Evolutionary conservation across 768 basidiomycete species (phyloP).

Genomic region (Phanerochaete carnosa): DNA sequence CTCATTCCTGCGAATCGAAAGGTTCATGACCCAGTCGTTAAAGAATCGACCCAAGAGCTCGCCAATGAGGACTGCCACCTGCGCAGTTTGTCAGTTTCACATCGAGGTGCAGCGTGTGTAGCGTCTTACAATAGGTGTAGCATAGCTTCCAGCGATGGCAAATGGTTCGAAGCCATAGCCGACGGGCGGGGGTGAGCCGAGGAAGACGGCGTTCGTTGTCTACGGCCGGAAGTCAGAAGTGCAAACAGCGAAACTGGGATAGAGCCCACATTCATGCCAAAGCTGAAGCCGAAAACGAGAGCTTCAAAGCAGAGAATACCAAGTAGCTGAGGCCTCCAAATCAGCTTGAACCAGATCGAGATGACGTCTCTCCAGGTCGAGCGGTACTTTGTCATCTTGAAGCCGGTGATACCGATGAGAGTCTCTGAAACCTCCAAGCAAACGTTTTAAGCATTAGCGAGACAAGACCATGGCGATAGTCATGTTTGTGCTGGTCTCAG

Average conservation of each 20-base stretch:
- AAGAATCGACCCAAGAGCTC: slow-evolving; percentile 48
- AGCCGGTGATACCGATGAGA: slow-evolving; percentile 60
- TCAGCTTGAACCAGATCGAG: slow-evolving; percentile 43
- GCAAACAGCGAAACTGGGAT: neutral
- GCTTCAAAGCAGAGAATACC: slow-evolving; percentile 54
- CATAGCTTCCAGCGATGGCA: slow-evolving; percentile 51
- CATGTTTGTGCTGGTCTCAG: neutral
- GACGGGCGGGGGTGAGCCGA: slow-evolving; percentile 49
- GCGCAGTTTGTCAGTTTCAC: neutral
- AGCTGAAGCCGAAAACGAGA: slow-evolving; percentile 59
- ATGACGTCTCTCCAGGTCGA: slow-evolving; percentile 46
- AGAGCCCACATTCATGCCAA: slow-evolving; percentile 52
- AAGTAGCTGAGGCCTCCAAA: slow-evolving; percentile 63
- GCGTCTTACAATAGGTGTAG: slow-evolving; percentile 21
- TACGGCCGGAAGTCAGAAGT: slow-evolving; percentile 17
- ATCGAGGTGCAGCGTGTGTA: neutral
- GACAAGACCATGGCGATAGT: neutral
- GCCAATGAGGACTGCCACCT: slow-evolving; percentile 50
- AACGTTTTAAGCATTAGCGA: neutral
- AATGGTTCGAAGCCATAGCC: slow-evolving; percentile 51
- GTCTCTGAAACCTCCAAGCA: slow-evolving; percentile 29
- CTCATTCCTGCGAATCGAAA: slow-evolving; percentile 39
- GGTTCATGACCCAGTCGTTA: slow-evolving; percentile 48
- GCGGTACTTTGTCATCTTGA: slow-evolving; percentile 54
- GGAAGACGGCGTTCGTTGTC: slow-evolving; percentile 66